Conservation (phyloP, 495 filamentous ascomycete genomes). For the Alectoria sarmentosa region DNA sequence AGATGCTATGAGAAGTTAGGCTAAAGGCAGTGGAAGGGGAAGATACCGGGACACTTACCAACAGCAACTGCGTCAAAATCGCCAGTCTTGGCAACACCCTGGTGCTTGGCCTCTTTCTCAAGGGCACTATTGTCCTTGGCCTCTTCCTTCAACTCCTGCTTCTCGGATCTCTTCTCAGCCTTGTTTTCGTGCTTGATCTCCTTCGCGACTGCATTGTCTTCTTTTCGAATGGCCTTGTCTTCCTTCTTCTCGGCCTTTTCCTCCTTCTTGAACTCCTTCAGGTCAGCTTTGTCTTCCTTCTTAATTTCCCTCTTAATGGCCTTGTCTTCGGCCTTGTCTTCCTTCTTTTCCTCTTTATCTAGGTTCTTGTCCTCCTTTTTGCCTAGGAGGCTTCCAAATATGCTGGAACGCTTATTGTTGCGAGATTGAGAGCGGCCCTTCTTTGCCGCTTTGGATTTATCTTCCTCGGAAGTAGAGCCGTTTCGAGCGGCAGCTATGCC, state of each 20-base stretch:
- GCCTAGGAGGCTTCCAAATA: constrained; percentile 68
- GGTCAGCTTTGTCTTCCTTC: constrained; percentile 31
- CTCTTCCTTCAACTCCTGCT: constrained; percentile 29
- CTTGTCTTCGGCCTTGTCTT: constrained; percentile 49
- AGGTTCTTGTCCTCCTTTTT: constrained; percentile 69
- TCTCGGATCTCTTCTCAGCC: constrained; percentile 18
- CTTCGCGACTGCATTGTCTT: constrained; percentile 2
- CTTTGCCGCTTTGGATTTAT: constrained; percentile 36
- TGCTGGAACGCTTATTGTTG: constrained; percentile 62
- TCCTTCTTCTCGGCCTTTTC: constrained; percentile 31
- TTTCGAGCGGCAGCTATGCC: constrained; percentile 26
- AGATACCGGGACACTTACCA: constrained; percentile 12
- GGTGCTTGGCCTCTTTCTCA: constrained; percentile 22
- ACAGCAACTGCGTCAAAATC: constrained; percentile 23
- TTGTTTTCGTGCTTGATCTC: constrained; percentile 7
- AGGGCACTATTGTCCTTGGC: constrained; percentile 38
- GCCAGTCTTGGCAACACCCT: constrained; percentile 7
- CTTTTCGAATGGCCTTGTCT: constrained; percentile 15
- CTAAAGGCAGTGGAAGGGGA: neutral
- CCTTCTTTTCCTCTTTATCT: constrained; percentile 41
- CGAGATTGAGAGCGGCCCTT: constrained; percentile 75
- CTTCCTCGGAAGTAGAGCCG: constrained; percentile 31
- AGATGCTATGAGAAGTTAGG: constrained; percentile 20
- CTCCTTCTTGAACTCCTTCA: constrained; percentile 29
- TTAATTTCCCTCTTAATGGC: constrained; percentile 37